Evolutionary conservation across 108 stramenopile species (phyloP), one percentile per base, ranked within the genome.

Genomic region (Mayamaea pseudoterrestris): DNA sequence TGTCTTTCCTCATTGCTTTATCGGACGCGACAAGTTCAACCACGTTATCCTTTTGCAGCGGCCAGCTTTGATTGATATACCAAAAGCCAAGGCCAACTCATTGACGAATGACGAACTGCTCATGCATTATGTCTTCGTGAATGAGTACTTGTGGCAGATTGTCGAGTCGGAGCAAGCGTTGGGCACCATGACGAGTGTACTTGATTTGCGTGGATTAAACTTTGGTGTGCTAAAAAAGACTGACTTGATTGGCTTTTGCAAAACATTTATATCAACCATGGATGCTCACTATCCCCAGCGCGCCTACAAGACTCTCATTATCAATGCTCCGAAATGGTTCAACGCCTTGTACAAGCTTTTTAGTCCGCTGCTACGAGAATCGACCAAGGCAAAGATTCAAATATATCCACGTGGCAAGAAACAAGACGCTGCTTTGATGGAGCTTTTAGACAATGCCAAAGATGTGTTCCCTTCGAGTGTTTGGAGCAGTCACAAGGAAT

Each of bases 251-350:
- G 50, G 41, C 14, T 86, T 86, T 49, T 50, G 74, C 14, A 63
- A 72, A 37, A 57, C 53, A 3, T 76, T 80, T 50, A 74, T 81
- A 8, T 12, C 31, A 0, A 78, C 73, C 57, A 75, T 81, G 67
- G 67, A 65, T 17, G 28, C 52, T 22, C 69, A 86, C 53, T 86
- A 75, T 52, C 84, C 84, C 8, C 63, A 69, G 37, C 57, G 84
- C 40, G 57, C 69, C 16, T 60, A 74, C 58, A 71, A 73, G 44
- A 86, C 84, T 7, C 42, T 81, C 8, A 50, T 86, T 7, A 43
- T 86, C 25, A 81, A 86, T 56, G 73, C 84, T 11, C 84, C 84
- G 13, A 50, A 44, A 32, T 86, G 84, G 84, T 73, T 86, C 46
- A 40, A 62, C 39, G 47, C 46, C n/a, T 24, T 78, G 42, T 86